These are phyloP conservation scores for Neoboletus brunneissimus DNA, from an alignment of 768 basidiomycete genomes.

Conservation along the genomic window DNA sequence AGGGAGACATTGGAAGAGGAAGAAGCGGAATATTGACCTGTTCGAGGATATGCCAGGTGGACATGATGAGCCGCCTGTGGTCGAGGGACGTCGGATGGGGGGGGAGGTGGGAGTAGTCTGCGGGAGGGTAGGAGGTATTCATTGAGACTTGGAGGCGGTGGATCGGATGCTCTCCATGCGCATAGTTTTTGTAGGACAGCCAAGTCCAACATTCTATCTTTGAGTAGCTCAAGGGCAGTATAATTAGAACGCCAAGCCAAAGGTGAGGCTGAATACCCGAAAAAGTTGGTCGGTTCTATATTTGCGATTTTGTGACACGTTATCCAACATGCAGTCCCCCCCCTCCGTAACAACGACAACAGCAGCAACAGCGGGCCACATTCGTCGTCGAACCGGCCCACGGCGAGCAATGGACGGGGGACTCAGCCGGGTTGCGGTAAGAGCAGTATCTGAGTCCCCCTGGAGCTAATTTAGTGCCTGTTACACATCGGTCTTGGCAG, in stretches of 20 bases:
- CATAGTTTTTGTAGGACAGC: slow-evolving; percentile 41
- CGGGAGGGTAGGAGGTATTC: slow-evolving; percentile 23
- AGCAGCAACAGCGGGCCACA: not conserved
- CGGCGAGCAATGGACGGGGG: not conserved
- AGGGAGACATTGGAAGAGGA: not conserved
- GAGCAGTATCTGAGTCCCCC: slow-evolving; percentile 1
- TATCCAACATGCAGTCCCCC: not conserved
- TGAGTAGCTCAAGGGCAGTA: slow-evolving; percentile 36
- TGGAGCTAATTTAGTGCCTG: slow-evolving; percentile 28
- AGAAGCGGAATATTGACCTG: slow-evolving; percentile 34
- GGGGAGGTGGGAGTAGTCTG: slow-evolving; percentile 14
- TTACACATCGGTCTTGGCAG: slow-evolving; percentile 32
- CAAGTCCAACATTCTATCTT: slow-evolving; percentile 48
- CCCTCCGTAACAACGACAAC: not conserved
- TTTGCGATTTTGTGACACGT: slow-evolving; percentile 17
- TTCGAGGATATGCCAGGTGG: slow-evolving; percentile 46
- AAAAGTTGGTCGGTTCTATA: slow-evolving; percentile 16
- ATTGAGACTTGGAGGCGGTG: slow-evolving; percentile 22
- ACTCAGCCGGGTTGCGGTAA: not conserved
- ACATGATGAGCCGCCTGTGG: slow-evolving; percentile 37
- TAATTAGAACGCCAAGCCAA: slow-evolving; percentile 45
- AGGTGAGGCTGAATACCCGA: slow-evolving; percentile 37
- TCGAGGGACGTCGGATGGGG: slow-evolving; percentile 16
- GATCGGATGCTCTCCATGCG: slow-evolving; percentile 19
- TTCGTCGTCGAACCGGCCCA: not conserved